phyloP scores from a whole-genome alignment of 2,329 filamentous ascomycete species.

The Fonsecaea pugnacius region DNA sequence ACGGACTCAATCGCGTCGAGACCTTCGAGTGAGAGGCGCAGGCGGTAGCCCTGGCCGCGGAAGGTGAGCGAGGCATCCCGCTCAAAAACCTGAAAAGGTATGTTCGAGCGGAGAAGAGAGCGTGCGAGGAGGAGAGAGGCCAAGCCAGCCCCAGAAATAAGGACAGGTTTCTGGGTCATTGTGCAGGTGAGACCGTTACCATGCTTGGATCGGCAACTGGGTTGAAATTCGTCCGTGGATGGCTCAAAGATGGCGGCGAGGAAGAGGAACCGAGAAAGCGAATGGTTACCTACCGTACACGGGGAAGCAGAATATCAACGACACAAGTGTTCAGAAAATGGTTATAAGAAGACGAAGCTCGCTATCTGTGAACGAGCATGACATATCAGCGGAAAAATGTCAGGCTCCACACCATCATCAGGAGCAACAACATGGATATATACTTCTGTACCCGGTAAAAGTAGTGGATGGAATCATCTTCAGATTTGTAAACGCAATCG shows the following conservation, averaged over 20 bases:
- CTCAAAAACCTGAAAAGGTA: conserved; percentile 47
- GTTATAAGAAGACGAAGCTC: background rate
- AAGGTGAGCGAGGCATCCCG: conserved; percentile 40
- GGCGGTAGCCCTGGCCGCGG: conserved; percentile 47
- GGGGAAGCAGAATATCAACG: background rate
- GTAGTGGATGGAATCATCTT: background rate
- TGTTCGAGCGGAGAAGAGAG: conserved; percentile 41
- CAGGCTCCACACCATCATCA: background rate
- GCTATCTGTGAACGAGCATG: background rate
- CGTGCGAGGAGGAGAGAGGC: conserved; percentile 46
- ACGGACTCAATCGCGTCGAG: conserved; percentile 60
- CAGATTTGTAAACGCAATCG: background rate
- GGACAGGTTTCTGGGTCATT: conserved; percentile 36
- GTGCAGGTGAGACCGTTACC: background rate
- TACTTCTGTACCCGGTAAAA: background rate
- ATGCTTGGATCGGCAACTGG: background rate
- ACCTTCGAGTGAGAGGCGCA: conserved; percentile 41
- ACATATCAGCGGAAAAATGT: background rate
- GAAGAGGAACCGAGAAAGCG: background rate
- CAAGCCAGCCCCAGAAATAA: conserved; percentile 47
- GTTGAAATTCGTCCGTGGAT: background rate
- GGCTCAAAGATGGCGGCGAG: background rate
- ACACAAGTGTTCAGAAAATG: background rate
- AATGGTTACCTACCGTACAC: background rate
- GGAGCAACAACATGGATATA: background rate